Evolutionary conservation across 768 basidiomycete species (phyloP), one percentile per base, ranked within the genome.

Genomic region (Trametes cinnabarina): DNA sequence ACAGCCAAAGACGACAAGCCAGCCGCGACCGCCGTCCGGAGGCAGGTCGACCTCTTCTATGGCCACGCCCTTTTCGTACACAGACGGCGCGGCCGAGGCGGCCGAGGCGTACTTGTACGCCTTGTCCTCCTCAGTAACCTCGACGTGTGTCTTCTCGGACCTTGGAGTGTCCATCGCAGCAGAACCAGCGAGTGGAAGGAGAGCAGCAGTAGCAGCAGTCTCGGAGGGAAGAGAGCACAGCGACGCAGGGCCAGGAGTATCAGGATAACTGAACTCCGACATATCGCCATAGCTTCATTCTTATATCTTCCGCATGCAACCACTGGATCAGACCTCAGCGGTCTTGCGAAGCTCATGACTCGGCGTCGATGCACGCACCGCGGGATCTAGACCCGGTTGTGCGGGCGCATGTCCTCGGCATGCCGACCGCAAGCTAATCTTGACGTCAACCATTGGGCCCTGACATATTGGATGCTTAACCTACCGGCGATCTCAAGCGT

Each of bases 1-100:
- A 54, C 65, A 66, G 35, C 65, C 65, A 17, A 64, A 40, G 35
- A 66, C 47, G 51, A 66, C 65, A 42, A 64, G 53, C 65, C 65
- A 66, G 6, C 60, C 65, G 30, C 65, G 65, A 5, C 64, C 61
- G 32, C 64, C 64, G 54, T 65, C 64, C 7, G 62, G 65, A 14
- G 60, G 60, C n/a, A 59, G 43, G 50, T 65, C 60, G 39, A 57
- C 41, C 23, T 51, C 51, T 43, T 52, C n/a, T 12, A 41, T 25
- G 30, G 41, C 41, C 15, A 35, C 32, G 41, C 57, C 61, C 44
- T 58, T 58, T 46, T 58, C 61, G 57, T 58, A 58, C 17, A 57
- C 56, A 19, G 61, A 62, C 19, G 62, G 58, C 28, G 57, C 53
- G 26, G 52, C 53, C 43, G 55, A 53, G 41, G 47, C 41, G 25